phyloP scores from a whole-genome alignment of 768 basidiomycete species.

The Tulasnella sp. region DNA sequence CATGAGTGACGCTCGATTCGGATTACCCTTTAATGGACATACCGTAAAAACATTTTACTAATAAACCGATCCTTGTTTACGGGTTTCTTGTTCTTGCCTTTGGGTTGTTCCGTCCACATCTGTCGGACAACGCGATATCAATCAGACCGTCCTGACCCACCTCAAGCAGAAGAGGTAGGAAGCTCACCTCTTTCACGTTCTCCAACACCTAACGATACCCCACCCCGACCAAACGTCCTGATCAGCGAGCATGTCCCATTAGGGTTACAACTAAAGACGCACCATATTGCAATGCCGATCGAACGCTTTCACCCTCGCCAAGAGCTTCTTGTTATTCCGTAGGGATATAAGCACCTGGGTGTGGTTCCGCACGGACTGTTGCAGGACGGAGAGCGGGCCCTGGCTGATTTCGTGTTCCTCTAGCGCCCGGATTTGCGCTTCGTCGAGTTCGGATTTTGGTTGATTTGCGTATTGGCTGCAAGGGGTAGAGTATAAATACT shows the following conservation, averaged over 20 bases:
- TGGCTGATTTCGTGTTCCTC: constrained; percentile 99
- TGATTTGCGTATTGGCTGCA: constrained; percentile 90
- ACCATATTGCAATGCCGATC: constrained; percentile 99
- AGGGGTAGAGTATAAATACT: not conserved
- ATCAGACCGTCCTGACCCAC: not conserved
- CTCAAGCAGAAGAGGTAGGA: not conserved
- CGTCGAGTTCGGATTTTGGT: constrained; percentile 93
- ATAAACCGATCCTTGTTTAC: constrained; percentile 99
- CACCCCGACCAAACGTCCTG: constrained; percentile 15
- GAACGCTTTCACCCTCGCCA: constrained; percentile 94
- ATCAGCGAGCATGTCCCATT: not conserved
- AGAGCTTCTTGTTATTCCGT: constrained; percentile 95
- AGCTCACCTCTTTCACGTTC: constrained; percentile 87
- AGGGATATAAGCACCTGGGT: constrained; percentile 95
- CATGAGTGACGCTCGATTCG: not conserved
- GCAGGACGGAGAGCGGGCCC: constrained; percentile 89
- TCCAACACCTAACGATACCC: constrained; percentile 75
- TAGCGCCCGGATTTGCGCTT: constrained; percentile 86
- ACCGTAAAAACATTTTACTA: constrained; percentile 97
- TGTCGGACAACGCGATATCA: constrained; percentile 30
- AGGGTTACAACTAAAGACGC: too few relatives aligned
- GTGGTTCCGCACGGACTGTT: constrained; percentile 95
- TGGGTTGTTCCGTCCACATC: constrained; percentile 99
- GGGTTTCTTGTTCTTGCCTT: constrained; percentile 97
- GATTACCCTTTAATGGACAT: constrained; percentile 23